phyloP scores from a whole-genome alignment of 2,329 filamentous ascomycete genomes.

The Tricladium varicosporioides region DNA sequence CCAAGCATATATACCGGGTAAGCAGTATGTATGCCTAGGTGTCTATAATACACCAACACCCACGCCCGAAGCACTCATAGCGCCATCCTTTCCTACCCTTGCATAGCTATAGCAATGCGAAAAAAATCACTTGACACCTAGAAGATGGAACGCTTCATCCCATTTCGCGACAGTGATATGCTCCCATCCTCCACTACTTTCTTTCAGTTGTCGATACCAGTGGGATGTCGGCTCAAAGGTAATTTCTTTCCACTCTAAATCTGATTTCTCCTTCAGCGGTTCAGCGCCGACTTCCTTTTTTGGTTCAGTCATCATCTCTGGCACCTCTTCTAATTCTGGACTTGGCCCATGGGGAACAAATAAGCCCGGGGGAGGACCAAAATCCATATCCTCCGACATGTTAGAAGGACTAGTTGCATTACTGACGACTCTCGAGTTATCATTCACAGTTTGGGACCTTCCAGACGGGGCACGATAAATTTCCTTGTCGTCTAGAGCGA shows the following conservation, averaged over 20 bases:
- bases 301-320: neutral
- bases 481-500: constrained; percentile 87
- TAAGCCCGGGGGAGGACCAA: neutral
- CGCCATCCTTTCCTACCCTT: too few species aligned
- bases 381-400: neutral
- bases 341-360: too few species aligned
- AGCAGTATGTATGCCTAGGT: too few species aligned
- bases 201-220: constrained; percentile 4
- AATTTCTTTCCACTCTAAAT: neutral
- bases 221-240: neutral
- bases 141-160: neutral
- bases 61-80: too few species aligned
- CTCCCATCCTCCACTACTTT: neutral
- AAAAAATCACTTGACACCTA: too few species aligned
- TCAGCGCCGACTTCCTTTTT: neutral
- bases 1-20: too few species aligned
- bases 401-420: neutral
- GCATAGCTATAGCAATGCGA: too few species aligned
- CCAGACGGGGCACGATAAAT: constrained; percentile 72
- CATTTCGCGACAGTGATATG: constrained; percentile 3
- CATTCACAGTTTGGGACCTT: neutral
- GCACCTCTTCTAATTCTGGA: neutral
- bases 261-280: neutral
- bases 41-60: too few species aligned
- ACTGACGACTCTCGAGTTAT: neutral